Conservation (phyloP, 2,329 filamentous ascomycete genomes). For the Fusarium buxicola region DNA sequence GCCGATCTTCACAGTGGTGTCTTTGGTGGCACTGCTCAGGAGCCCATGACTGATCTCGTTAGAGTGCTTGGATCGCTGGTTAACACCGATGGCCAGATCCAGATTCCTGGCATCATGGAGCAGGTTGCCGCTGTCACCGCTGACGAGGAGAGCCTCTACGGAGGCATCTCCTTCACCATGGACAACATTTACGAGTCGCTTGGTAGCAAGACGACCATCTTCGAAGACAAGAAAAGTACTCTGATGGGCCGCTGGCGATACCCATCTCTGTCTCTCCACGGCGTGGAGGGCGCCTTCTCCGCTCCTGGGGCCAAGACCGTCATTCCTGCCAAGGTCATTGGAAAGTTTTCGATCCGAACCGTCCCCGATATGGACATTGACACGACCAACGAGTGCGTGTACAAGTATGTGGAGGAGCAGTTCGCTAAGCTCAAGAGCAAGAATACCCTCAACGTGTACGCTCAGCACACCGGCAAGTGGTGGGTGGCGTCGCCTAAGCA, state of each 20-base stretch:
- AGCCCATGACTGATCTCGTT: constrained; percentile 97
- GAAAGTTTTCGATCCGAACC: constrained; percentile 98
- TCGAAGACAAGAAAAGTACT: constrained; percentile 87
- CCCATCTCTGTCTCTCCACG: constrained; percentile 93
- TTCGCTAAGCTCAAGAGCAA: constrained; percentile 92
- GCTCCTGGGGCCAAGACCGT: constrained; percentile 96
- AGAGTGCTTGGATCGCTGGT: constrained; percentile 86
- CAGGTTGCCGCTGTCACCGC: constrained; percentile 89
- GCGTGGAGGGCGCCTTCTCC: constrained; percentile 94
- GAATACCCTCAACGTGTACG: constrained; percentile 84
- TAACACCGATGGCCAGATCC: constrained; percentile 90
- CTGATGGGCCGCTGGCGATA: constrained; percentile 97
- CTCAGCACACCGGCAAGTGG: constrained; percentile 96
- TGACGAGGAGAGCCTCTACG: constrained; percentile 90
- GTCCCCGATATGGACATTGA: constrained; percentile 98
- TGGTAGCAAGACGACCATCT: constrained; percentile 88
- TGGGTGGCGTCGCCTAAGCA: constrained; percentile 98
- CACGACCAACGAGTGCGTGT: constrained; percentile 86
- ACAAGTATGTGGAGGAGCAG: constrained; percentile 83
- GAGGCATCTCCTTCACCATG: constrained; percentile 94
- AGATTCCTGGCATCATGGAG: constrained; percentile 92
- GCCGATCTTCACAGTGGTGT: constrained; percentile 97
- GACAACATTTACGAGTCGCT: constrained; percentile 92
- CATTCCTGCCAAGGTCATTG: constrained; percentile 96
- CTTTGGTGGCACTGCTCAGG: constrained; percentile 94